A percentile compares a stretch with the other conserved stretches of the same genome.
Evolutionary conservation across 176 grass and related monocot genomes (phyloP).

Genomic region (Ananas comosus): DNA sequence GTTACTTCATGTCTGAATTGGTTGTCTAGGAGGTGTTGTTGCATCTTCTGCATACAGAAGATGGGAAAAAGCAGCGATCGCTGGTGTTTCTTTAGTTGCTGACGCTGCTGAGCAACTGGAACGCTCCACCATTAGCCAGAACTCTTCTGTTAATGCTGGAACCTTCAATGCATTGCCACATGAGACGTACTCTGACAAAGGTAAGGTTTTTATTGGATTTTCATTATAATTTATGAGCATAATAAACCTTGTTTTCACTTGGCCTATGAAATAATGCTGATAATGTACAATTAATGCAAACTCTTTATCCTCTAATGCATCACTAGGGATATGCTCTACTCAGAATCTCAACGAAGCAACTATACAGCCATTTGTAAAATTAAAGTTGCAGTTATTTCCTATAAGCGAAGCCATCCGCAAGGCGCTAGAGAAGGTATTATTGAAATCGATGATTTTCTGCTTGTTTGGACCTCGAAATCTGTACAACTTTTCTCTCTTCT

Average conservation of each 20-base stretch:
- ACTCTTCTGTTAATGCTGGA: slow-evolving; percentile 27
- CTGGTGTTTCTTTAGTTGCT: slow-evolving; percentile 97
- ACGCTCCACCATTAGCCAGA: slow-evolving; percentile 22
- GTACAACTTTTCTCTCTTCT: background rate
- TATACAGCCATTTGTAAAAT: slow-evolving; percentile 48
- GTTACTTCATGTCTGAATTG: background rate
- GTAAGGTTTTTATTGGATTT: slow-evolving; percentile 29
- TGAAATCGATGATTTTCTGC: slow-evolving; percentile 4
- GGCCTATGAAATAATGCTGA: background rate
- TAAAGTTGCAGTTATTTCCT: slow-evolving; percentile 96
- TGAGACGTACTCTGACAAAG: slow-evolving; percentile 34
- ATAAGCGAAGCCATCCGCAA: slow-evolving; percentile 86
- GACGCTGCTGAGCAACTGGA: slow-evolving; percentile 97
- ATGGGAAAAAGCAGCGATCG: slow-evolving; percentile 95
- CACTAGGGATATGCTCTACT: slow-evolving; percentile 41
- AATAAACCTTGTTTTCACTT: background rate
- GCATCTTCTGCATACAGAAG: slow-evolving; percentile 77
- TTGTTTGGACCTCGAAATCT: background rate
- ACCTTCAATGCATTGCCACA: slow-evolving; percentile 25
- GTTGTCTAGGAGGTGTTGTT: slow-evolving; percentile 38
- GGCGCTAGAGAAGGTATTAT: slow-evolving; percentile 80
- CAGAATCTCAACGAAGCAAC: slow-evolving; percentile 39
- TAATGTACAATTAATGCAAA: background rate
- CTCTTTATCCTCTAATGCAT: slow-evolving; percentile 20
- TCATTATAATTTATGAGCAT: slow-evolving; percentile 13